Evolutionary conservation across 768 basidiomycete genomes (phyloP).

Genomic region (Leccinellum luteum): DNA sequence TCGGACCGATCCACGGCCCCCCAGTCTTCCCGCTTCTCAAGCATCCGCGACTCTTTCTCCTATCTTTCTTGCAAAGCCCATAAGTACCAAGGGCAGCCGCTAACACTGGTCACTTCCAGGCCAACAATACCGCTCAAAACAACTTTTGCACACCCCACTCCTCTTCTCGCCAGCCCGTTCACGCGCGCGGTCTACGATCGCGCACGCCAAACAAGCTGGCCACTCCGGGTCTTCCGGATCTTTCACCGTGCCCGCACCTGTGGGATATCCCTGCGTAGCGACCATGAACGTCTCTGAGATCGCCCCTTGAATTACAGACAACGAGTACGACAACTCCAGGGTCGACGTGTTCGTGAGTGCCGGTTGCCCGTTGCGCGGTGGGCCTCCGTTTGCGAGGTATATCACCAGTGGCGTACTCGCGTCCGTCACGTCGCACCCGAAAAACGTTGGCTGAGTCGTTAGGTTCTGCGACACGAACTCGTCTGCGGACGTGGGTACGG

Average conservation of each 20-base stretch:
- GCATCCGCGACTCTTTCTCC: not conserved
- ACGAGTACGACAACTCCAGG: constrained; percentile 35
- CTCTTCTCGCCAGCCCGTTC: constrained; percentile 21
- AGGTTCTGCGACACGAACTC: constrained; percentile 37
- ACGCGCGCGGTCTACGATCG: constrained; percentile 47
- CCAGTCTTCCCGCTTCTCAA: not conserved
- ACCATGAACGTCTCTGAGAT: constrained; percentile 39
- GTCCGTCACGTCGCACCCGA: constrained; percentile 38
- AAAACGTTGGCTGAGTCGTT: constrained; percentile 41
- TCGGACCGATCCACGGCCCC: not conserved
- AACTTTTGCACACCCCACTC: constrained; percentile 31
- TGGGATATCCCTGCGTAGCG: constrained; percentile 42
- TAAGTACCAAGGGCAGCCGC: not conserved
- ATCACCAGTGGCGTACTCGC: constrained; percentile 46
- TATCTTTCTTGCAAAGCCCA: not conserved
- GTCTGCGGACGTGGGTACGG: constrained; percentile 25
- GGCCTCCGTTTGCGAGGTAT: constrained; percentile 57
- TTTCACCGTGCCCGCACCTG: constrained; percentile 22
- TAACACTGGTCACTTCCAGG: constrained; percentile 3
- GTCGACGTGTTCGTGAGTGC: constrained; percentile 45
- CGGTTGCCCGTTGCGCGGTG: constrained; percentile 37
- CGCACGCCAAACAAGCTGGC: constrained; percentile 52
- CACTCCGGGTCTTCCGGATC: constrained; percentile 35
- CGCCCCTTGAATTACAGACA: constrained; percentile 36
- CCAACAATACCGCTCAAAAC: constrained; percentile 36